Evolutionary conservation across 1,139 yeast genomes (phyloP).

Genomic region (Yamadazyma diddensiae): DNA sequence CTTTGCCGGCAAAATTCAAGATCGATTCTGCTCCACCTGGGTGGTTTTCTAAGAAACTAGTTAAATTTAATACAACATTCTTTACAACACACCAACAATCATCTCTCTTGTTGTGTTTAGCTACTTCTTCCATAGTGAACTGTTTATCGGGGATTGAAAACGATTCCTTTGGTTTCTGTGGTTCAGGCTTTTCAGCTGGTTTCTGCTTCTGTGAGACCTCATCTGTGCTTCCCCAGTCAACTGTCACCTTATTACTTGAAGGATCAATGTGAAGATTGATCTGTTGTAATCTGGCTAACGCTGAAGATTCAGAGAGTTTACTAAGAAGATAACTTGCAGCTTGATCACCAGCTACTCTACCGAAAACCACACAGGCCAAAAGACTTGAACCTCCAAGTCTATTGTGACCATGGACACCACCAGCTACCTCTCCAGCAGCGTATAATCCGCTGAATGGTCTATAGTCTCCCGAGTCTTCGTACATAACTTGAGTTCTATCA

Average conservation of each 20-base stretch:
- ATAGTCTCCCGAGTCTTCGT: constrained; percentile 24
- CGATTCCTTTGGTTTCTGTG: constrained; percentile 7
- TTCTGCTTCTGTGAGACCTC: background rate
- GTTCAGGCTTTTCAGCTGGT: background rate
- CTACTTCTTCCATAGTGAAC: constrained; percentile 52
- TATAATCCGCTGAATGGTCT: constrained; percentile 56
- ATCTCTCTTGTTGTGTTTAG: constrained; percentile 55
- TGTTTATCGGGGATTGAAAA: constrained; percentile 42
- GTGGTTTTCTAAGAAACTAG: constrained; percentile 73
- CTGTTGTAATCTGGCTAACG: constrained; percentile 39
- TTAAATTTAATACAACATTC: constrained; percentile 79
- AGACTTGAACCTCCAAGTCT: constrained; percentile 76
- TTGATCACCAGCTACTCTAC: constrained; percentile 59
- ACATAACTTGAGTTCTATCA: constrained; percentile 53
- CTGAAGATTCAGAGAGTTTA: constrained; percentile 22
- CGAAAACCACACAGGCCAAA: constrained; percentile 79
- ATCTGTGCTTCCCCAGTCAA: constrained; percentile 37
- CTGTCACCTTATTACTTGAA: constrained; percentile 23
- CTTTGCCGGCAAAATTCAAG: constrained; percentile 80
- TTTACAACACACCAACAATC: constrained; percentile 90
- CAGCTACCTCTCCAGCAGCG: constrained; percentile 82
- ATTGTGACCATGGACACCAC: constrained; percentile 79
- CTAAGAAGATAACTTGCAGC: constrained; percentile 33
- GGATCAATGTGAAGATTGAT: constrained; percentile 49
- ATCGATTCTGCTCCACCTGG: constrained; percentile 87